A percentile compares a stretch with the other conserved stretches of the same genome.
Evolutionary conservation across 2,329 filamentous ascomycete genomes (phyloP).

Genomic region (Colletotrichum gloeosporioides): DNA sequence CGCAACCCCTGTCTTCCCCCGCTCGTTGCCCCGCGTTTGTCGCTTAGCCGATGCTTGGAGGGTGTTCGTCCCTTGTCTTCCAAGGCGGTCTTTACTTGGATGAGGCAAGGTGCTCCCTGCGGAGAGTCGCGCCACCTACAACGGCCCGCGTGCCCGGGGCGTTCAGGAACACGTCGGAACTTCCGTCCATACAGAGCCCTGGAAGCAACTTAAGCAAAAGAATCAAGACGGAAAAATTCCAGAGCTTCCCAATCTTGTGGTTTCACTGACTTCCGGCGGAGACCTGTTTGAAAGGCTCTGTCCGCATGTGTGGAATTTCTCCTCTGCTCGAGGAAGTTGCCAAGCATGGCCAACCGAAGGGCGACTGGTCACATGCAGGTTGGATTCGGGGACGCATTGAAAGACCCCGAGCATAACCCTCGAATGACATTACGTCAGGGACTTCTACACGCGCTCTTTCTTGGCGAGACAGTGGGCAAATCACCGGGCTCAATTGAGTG

Average conservation of each 20-base stretch:
- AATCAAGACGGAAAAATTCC: not conserved
- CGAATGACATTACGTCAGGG: not conserved
- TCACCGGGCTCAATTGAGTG: not conserved
- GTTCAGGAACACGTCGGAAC: not conserved
- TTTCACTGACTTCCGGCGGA: fast-evolving
- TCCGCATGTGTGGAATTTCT: not conserved
- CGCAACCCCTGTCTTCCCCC: not conserved
- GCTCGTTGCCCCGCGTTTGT: conserved; percentile 7
- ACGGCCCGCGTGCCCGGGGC: not conserved
- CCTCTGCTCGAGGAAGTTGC: not conserved
- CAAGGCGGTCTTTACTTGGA: not conserved
- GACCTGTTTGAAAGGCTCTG: not conserved
- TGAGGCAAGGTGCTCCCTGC: not conserved
- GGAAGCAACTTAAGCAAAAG: not conserved
- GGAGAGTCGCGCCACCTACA: not conserved
- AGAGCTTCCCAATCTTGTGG: not conserved
- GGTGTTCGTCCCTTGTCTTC: not conserved
- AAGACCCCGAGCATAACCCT: not conserved
- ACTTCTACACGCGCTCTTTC: not conserved
- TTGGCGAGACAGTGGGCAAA: not conserved
- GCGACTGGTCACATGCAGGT: not conserved
- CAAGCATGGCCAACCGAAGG: not conserved
- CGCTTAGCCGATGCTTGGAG: not conserved
- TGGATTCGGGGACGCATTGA: not conserved
- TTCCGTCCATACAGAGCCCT: conserved; percentile 3